These are phyloP conservation scores for Pugionium dolabratum DNA, from an alignment of 345 rosid species.

Conservation along the genomic window DNA sequence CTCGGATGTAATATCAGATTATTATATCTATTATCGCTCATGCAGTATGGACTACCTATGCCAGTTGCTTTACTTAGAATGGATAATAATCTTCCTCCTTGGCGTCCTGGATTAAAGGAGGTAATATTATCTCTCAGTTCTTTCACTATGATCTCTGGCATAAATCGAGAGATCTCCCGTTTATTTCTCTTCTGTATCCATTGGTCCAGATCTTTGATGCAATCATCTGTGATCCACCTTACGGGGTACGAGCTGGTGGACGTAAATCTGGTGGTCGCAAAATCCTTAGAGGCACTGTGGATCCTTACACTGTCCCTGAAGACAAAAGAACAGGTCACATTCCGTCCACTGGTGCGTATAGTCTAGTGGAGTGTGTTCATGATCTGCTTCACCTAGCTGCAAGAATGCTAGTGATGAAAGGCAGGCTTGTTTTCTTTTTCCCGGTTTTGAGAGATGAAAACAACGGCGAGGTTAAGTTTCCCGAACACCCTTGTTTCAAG, in stretches of 20 bases:
- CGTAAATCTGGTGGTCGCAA: conserved; percentile 95
- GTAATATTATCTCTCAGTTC: conserved; percentile 42
- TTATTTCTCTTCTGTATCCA: conserved; percentile 8
- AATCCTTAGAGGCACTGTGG: conserved; percentile 74
- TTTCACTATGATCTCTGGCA: background rate
- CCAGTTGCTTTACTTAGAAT: conserved; percentile 84
- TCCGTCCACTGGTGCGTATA: conserved; percentile 89
- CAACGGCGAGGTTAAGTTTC: conserved; percentile 49
- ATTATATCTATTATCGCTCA: conserved; percentile 4
- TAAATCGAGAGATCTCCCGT: background rate
- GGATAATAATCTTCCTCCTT: conserved; percentile 95
- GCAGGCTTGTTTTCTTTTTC: conserved; percentile 87
- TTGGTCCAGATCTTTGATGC: conserved; percentile 73
- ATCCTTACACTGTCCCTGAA: conserved; percentile 90
- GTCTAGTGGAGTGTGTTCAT: conserved; percentile 86
- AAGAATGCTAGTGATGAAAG: conserved; percentile 79
- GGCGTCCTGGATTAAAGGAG: conserved; percentile 88
- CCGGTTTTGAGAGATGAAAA: conserved; percentile 80
- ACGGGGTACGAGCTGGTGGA: conserved; percentile 97
- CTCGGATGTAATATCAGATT: background rate
- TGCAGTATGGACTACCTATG: conserved; percentile 86
- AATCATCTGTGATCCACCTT: conserved; percentile 91
- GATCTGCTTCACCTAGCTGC: conserved; percentile 89
- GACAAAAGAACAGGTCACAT: conserved; percentile 87
- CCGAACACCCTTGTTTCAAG: conserved; percentile 79